These are phyloP conservation scores for Yamadazyma triangularis DNA, from an alignment of 1,139 yeast genomes.

Conservation along the genomic window DNA sequence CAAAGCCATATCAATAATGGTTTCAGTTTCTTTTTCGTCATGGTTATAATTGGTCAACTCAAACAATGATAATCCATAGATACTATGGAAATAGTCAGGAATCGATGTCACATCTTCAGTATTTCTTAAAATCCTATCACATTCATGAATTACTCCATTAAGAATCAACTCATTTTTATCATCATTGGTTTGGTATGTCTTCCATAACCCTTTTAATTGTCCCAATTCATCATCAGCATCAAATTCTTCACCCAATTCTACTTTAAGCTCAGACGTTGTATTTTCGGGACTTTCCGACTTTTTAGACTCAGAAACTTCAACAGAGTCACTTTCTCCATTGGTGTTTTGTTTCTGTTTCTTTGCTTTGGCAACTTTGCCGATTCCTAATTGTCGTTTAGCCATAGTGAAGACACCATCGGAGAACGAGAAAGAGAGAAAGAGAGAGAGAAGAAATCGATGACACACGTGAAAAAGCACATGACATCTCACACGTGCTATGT, in stretches of 20 bases:
- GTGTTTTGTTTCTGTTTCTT: too few relatives aligned
- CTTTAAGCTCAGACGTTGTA: too few relatives aligned
- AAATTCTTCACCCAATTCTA: constrained; percentile 65
- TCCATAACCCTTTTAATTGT: constrained; percentile 71
- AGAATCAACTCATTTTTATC: constrained; percentile 61
- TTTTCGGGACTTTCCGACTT: too few relatives aligned
- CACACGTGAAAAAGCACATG: background rate
- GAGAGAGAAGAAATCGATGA: too few relatives aligned
- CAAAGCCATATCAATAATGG: constrained; percentile 54
- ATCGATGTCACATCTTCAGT: constrained; percentile 15
- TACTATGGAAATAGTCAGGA: constrained; percentile 62
- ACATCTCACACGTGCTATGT: background rate
- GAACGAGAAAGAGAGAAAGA: background rate
- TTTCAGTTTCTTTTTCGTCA: constrained; percentile 11
- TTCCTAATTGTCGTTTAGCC: background rate
- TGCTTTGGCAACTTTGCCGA: constrained; percentile 25
- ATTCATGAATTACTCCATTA: constrained; percentile 87
- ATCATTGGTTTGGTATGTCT: constrained; percentile 46
- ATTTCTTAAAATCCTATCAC: constrained; percentile 72
- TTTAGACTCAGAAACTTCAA: too few relatives aligned
- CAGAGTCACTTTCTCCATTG: too few relatives aligned
- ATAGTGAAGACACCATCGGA: background rate
- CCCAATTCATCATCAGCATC: constrained; percentile 76
- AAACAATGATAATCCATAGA: constrained; percentile 69
- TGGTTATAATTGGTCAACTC: constrained; percentile 60